Evolutionary conservation across 164 flowering plant genomes (phyloP).

Genomic region (Stephania japonica): DNA sequence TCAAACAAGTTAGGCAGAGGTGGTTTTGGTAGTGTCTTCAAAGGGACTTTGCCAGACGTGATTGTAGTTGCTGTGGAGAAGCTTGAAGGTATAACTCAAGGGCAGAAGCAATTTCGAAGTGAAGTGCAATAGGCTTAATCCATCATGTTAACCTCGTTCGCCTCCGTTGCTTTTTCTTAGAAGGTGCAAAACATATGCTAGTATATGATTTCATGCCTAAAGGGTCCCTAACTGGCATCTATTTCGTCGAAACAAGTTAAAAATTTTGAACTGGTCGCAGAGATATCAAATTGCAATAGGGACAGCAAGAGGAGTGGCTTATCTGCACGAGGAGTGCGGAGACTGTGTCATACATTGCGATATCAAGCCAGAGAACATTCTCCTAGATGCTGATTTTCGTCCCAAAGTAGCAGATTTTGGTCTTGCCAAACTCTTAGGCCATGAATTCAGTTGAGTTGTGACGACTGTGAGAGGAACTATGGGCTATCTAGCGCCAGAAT

Average conservation of each 20-base stretch:
- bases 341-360: no score
- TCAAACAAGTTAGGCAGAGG: no score
- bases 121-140: conserved; percentile 49
- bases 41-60: conserved; percentile 32
- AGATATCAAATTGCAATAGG: neutral
- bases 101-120: conserved; percentile 51
- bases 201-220: no score
- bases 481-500: no score
- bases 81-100: conserved; percentile 42
- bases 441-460: no score
- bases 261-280: neutral
- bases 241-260: neutral
- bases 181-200: no score
- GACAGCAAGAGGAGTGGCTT: neutral
- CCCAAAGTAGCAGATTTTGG: no score
- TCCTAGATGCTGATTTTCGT: no score
- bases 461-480: no score
- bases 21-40: neutral
- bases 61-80: conserved; percentile 45
- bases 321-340: conserved; percentile 17
- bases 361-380: no score
- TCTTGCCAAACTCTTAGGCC: no score
- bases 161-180: conserved; percentile 18
- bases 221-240: no score
- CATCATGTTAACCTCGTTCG: conserved; percentile 52